These are phyloP conservation scores for Rhodotorula paludigena DNA, from an alignment of 768 basidiomycete genomes.

Conservation along the genomic window DNA sequence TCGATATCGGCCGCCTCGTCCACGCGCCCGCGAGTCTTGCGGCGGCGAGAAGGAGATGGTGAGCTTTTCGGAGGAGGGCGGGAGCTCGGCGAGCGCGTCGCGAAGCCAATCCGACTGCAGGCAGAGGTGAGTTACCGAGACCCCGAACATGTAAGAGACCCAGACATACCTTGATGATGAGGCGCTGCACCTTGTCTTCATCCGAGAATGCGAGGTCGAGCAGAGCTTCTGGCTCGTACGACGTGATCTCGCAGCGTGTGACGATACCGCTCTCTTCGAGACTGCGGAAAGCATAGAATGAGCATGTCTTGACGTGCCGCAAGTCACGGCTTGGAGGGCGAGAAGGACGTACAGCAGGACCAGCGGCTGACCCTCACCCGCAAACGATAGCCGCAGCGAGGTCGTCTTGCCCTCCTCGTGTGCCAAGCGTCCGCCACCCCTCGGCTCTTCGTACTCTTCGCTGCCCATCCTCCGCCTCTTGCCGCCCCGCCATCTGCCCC, in stretches of 20 bases:
- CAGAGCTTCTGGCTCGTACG: constrained; percentile 75
- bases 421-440: neutral
- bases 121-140: neutral
- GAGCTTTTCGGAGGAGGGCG: constrained; percentile 77
- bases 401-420: constrained; percentile 25
- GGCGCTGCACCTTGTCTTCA: constrained; percentile 65
- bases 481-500: neutral
- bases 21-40: constrained; percentile 27
- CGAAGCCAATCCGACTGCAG: constrained; percentile 80
- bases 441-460: constrained; percentile 11
- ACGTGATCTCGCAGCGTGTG: constrained; percentile 78
- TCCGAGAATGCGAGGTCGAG: constrained; percentile 74
- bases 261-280: constrained; percentile 69
- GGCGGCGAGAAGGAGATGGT: constrained; percentile 75
- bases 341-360: constrained; percentile 39
- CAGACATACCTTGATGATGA: constrained; percentile 69
- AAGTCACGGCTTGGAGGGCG: neutral
- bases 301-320: neutral
- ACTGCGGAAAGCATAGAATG: constrained; percentile 3
- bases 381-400: constrained; percentile 37
- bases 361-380: constrained; percentile 37
- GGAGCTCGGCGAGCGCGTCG: constrained; percentile 84
- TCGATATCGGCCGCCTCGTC: constrained; percentile 22
- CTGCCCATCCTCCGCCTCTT: constrained; percentile 11
- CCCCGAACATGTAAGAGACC: neutral